These are phyloP conservation scores for Ambrosia hybrid DNA, from an alignment of 140 eudicot species.

Conservation along the genomic window DNA sequence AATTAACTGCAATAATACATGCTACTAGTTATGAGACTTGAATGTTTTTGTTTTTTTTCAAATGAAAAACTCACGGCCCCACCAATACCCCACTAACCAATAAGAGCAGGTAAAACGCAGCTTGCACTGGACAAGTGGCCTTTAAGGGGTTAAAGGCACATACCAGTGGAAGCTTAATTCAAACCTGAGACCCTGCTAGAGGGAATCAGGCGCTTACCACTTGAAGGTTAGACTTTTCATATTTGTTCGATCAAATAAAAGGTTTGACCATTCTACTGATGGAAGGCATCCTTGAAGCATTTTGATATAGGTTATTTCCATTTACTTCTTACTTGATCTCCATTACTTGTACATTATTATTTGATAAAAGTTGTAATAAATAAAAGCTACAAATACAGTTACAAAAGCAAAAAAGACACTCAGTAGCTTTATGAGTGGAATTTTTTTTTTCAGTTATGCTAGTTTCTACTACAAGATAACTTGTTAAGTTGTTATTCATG, in stretches of 20 bases:
- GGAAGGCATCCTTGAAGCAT: neutral
- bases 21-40: neutral
- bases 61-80: too few relatives aligned
- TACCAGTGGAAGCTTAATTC: too few relatives aligned
- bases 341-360: neutral
- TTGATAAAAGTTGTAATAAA: neutral
- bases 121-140: too few relatives aligned
- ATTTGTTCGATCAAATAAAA: neutral
- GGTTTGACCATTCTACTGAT: slow-evolving; percentile 1
- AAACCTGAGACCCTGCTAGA: too few relatives aligned
- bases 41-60: too few relatives aligned
- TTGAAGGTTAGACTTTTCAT: neutral
- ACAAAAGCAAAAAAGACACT: slow-evolving; percentile 4
- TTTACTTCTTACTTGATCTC: neutral
- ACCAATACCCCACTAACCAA: too few relatives aligned
- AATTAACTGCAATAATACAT: slow-evolving; percentile 58
- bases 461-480: too few relatives aligned
- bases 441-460: too few relatives aligned
- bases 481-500: neutral
- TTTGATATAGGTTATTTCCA: neutral
- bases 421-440: too few relatives aligned
- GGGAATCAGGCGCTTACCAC: too few relatives aligned
- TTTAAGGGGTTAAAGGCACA: too few relatives aligned
- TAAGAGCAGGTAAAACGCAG: too few relatives aligned
- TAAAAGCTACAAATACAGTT: neutral